Evolutionary conservation across 148 eudicot genomes (phyloP).

Genomic region (Salicornia ramosissima): DNA sequence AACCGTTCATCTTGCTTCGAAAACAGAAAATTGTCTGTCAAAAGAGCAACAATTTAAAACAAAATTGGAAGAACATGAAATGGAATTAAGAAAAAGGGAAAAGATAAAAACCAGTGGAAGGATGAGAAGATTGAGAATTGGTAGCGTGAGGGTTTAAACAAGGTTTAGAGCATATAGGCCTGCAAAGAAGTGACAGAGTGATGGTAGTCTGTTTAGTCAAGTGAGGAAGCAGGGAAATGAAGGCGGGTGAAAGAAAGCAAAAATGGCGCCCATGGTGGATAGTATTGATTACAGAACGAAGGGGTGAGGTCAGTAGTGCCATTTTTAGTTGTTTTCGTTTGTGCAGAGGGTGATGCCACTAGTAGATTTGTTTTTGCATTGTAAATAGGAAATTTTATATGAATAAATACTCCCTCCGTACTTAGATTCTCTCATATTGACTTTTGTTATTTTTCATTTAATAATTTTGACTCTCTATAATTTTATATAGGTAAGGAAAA

Average conservation of each 20-base stretch:
- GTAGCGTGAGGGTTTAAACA: slow-evolving; percentile 26
- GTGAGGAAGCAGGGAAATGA: slow-evolving; percentile 24
- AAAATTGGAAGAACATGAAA: background rate
- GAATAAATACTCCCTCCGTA: too few relatives aligned
- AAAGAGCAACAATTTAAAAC: background rate
- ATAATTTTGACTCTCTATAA: too few relatives aligned
- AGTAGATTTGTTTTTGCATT: too few relatives aligned
- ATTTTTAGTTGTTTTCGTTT: too few relatives aligned
- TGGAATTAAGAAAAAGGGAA: background rate
- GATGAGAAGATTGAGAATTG: slow-evolving; percentile 22
- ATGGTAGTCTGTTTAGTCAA: slow-evolving; percentile 17
- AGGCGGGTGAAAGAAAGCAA: slow-evolving; percentile 23
- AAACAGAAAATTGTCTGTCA: slow-evolving; percentile 42
- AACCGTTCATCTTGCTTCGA: slow-evolving; percentile 65
- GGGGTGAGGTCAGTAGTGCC: slow-evolving; percentile 29
- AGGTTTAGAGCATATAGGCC: slow-evolving; percentile 30
- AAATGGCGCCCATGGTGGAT: slow-evolving; percentile 30
- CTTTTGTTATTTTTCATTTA: too few relatives aligned
- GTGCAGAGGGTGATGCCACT: too few relatives aligned
- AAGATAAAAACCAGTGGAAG: slow-evolving; percentile 27
- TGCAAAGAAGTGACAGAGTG: slow-evolving; percentile 22
- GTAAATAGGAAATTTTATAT: too few relatives aligned
- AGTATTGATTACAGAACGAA: slow-evolving; percentile 33
- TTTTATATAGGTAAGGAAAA: too few relatives aligned
- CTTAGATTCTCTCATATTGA: too few relatives aligned